Base-by-base conservation (phyloP, 2,329 filamentous ascomycete genomes). In the Lachnellula suecica region DNA sequence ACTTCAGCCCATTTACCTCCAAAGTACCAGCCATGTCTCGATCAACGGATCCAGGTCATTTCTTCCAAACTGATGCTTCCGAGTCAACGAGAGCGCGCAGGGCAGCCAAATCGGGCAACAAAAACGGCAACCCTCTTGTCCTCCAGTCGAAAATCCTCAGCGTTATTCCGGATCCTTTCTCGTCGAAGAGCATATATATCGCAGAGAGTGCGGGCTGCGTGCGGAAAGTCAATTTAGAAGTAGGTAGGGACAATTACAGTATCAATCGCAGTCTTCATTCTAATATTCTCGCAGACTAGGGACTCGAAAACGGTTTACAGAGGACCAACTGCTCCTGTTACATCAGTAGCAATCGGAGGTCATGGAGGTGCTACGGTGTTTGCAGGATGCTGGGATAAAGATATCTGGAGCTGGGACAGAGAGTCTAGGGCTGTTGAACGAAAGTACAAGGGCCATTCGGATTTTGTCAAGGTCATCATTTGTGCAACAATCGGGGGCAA, bases 331-430 rank as follows among this genome's bases (percentile, higher is more conserved):
- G 87, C 90, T 3, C 94, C 94, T 1, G 76, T 96, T 9, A 93
- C 90, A 9, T 89, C 87, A 60, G 71, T 96, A 24, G 83, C 88
- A 15, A 75, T 90, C 31, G 85, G 82, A 41, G 79, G 83, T 13
- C 68, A 74, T 4, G 73, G 73, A 23, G 77, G 75, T 54, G 71
- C 69, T 46, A 87, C 79, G 1, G 67, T 97, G 10, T 97, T 91
- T 69, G 91, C 91, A 22, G 93, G 92, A 29, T 94, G 87, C 53
- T 99, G 94, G 94, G 93, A 99, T 72, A 96, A 96, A 73, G 80
- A 83, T 19, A 81, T 97, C 52, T 96, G 91, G 85, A 88, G 87
- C 27, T 97, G 91, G 88, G 79, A 89, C 63, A 73, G 87, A 27
- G 73, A 78, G 17, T 82, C 82, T 3, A 76, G 75, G 40, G 68